phyloP scores from a whole-genome alignment of 1,139 yeast genomes.

The Saccharomyces hybrid region DNA sequence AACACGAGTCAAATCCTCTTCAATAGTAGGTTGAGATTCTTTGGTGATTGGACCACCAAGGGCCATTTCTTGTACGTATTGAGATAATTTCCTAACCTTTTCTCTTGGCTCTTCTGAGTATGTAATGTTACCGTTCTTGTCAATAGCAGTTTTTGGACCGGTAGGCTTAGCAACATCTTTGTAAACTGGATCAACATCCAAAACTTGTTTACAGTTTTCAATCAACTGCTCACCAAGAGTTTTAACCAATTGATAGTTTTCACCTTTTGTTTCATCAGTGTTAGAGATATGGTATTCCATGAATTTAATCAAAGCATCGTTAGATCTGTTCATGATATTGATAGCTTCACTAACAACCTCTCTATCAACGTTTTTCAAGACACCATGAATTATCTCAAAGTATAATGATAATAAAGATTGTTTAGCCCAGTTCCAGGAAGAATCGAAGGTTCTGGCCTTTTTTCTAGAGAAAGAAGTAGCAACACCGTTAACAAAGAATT shows the following conservation, averaged over 20 bases:
- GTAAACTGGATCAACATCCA: slow-evolving; percentile 78
- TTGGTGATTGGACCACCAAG: slow-evolving; percentile 83
- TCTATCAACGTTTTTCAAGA: slow-evolving; percentile 77
- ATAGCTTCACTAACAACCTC: slow-evolving; percentile 95
- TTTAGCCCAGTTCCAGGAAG: slow-evolving; percentile 99
- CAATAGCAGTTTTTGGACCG: slow-evolving; percentile 87
- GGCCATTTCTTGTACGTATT: slow-evolving; percentile 95
- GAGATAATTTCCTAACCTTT: slow-evolving; percentile 88
- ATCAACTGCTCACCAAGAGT: slow-evolving; percentile 86
- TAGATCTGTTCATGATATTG: slow-evolving; percentile 94
- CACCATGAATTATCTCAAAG: slow-evolving; percentile 92
- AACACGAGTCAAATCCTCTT: slow-evolving; percentile 75
- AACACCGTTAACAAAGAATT: slow-evolving; percentile 86
- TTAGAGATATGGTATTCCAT: slow-evolving; percentile 97
- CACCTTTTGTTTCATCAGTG: slow-evolving; percentile 85
- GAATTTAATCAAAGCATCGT: slow-evolving; percentile 86
- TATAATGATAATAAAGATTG: slow-evolving; percentile 93
- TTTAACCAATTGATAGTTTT: slow-evolving; percentile 79
- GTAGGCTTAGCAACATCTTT: slow-evolving; percentile 92
- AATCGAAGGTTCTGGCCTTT: slow-evolving; percentile 93
- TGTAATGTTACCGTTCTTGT: slow-evolving; percentile 76
- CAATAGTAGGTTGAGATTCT: slow-evolving; percentile 57
- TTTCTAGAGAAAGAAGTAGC: slow-evolving; percentile 82
- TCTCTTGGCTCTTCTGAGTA: slow-evolving; percentile 85
- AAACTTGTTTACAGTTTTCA: slow-evolving; percentile 88